Evolutionary conservation across 805 yeast species (phyloP).

Genomic region (Metschnikowia lochheadii): DNA sequence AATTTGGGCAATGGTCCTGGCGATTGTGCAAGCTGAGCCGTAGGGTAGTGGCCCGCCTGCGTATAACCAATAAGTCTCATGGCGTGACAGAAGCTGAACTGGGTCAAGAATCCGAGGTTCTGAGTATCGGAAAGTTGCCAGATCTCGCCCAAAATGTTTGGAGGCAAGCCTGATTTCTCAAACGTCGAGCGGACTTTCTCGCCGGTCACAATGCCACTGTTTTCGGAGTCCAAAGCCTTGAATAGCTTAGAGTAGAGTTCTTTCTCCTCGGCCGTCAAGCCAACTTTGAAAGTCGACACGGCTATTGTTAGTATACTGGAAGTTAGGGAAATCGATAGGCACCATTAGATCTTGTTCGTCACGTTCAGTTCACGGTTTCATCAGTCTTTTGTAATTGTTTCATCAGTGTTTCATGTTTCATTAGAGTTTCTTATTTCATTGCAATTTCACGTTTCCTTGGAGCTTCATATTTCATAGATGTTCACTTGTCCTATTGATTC

Average conservation of each 20-base stretch:
- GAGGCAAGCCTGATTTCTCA: slow-evolving; percentile 80
- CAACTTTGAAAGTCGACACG: slow-evolving; percentile 35
- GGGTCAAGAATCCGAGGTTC: slow-evolving; percentile 79
- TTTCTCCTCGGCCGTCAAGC: slow-evolving; percentile 72
- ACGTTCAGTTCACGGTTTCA: too few species aligned
- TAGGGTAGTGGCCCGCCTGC: slow-evolving; percentile 63
- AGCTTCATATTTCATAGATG: too few species aligned
- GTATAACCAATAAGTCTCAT: slow-evolving; percentile 86
- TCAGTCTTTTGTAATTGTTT: too few species aligned
- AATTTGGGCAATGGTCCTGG: slow-evolving; percentile 68
- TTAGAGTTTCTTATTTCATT: too few species aligned
- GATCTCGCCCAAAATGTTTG: slow-evolving; percentile 75
- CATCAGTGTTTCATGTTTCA: too few species aligned
- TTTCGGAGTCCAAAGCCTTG: slow-evolving; percentile 72
- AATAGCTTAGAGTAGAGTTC: slow-evolving; percentile 70
- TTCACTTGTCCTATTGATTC: too few species aligned
- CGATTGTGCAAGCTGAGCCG: slow-evolving; percentile 47
- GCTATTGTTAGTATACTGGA: slow-evolving; percentile 2
- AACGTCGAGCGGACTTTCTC: slow-evolving; percentile 77
- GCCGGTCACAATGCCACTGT: slow-evolving; percentile 81
- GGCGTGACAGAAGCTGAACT: slow-evolving; percentile 77
- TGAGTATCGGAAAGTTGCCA: slow-evolving; percentile 95
- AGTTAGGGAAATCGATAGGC: neutral
- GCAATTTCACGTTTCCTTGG: too few species aligned
- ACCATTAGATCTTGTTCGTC: too few species aligned